Evolutionary conservation across 2,329 filamentous ascomycete species (phyloP).

Genomic region (Monilinia fructicola): DNA sequence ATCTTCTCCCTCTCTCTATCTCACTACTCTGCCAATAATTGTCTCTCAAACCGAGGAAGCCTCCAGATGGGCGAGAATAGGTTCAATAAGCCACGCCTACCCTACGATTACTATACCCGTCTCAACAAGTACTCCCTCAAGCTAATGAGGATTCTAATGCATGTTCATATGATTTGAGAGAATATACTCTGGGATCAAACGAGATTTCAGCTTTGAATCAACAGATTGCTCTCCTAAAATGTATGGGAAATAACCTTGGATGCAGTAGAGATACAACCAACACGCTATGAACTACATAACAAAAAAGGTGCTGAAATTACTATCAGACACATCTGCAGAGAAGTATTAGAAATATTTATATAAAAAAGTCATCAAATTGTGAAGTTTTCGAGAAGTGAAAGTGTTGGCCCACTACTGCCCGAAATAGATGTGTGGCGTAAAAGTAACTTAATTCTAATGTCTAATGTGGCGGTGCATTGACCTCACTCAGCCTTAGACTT

Average conservation of each 20-base stretch:
- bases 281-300: neutral
- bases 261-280: neutral
- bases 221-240: neutral
- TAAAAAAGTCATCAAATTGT: neutral
- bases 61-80: neutral
- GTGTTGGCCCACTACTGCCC: neutral
- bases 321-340: neutral
- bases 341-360: neutral
- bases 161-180: neutral
- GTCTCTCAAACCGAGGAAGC: too few relatives aligned
- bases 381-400: neutral
- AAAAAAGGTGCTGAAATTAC: neutral
- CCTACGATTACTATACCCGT: neutral
- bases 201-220: neutral
- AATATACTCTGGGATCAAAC: neutral
- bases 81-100: neutral
- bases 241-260: neutral
- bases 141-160: neutral
- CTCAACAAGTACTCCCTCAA: neutral
- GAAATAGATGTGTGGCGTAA: neutral
- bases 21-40: too few relatives aligned
- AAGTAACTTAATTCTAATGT: neutral
- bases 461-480: conserved; percentile 10
- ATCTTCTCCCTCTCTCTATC: too few relatives aligned
- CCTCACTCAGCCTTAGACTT: conserved; percentile 27